Base-by-base conservation (phyloP, 176 grass and related monocot species). In the Cenchrus americanus region DNA sequence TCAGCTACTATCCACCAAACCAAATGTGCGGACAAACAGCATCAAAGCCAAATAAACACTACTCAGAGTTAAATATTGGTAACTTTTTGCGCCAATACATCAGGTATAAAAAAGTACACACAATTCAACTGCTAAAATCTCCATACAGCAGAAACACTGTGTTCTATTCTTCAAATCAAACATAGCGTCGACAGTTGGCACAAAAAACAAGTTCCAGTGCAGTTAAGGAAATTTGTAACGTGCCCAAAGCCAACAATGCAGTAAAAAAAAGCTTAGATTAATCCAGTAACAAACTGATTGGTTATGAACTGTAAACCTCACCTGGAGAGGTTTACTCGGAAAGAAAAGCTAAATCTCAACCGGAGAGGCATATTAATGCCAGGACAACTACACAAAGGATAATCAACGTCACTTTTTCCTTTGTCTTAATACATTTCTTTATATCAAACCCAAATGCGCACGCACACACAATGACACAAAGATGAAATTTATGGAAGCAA, bases 401-500 rank as follows among this genome's bases (percentile, higher is more conserved):
- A 61, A 61, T 61, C 48, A 50, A 10, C 1, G 21, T 19, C 30
- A 27, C 34, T 19, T 75, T 55, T 55, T 40, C 6, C 27, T 75
- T 75, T 5, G 24, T 51, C 1, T 68, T 49, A 48, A 68, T 14
- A 10, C 30, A n/a, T 43, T 32, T 69, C 40, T 32, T 75, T 9
- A 68, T 12, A 34, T 8, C 47, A 27, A 80, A 63, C 30, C 32
- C 57, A 73, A 15, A 32, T 15, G 53, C 9, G 64, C 10, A 13
- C 10, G 11, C 43, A 34, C 18, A 78, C 15, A 30, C 37, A 75
- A 11, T 4, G n/a, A 78, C 15, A 30, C 37, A 75, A 11, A 37
- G n/a, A 80, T 61, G 69, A 53, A 83, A 14, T 19, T 13, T 21
- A 42, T 11, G 5, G 14, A 79, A 74, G 21, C 51, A 79, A 63